Conservation (phyloP, 371 early-diverging fungal species). For the Zychaea mexicana region DNA sequence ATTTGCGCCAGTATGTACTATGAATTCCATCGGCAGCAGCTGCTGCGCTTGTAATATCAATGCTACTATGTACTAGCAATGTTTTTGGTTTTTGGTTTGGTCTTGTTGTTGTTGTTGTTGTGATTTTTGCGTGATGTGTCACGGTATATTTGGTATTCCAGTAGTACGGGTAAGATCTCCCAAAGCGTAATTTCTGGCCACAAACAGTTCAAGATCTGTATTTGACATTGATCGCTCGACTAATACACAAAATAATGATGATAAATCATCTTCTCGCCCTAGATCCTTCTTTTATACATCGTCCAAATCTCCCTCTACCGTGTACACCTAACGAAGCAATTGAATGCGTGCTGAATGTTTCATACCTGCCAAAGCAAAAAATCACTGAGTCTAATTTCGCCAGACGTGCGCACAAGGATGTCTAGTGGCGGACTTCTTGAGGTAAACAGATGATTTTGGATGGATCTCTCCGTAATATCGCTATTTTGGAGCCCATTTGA, state of each 20-base stretch:
- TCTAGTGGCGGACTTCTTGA: conserved; percentile 82
- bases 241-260: too few relatives aligned
- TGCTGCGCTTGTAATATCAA: too few relatives aligned
- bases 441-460: conserved; percentile 74
- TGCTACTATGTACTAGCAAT: too few relatives aligned
- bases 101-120: too few relatives aligned
- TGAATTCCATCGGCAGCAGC: too few relatives aligned
- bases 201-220: conserved; percentile 84
- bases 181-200: conserved; percentile 97
- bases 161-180: conserved; percentile 79
- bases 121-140: not conserved
- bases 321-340: not conserved
- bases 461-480: conserved; percentile 63
- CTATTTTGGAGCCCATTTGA: conserved; percentile 22
- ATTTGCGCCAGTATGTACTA: too few relatives aligned
- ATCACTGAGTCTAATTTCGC: conserved; percentile 96
- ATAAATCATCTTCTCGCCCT: too few relatives aligned
- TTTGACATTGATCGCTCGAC: conserved; percentile 66
- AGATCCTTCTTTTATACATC: too few relatives aligned
- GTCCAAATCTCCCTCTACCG: too few relatives aligned
- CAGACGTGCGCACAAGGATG: conserved; percentile 96
- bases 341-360: not conserved
- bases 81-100: too few relatives aligned
- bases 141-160: conserved; percentile 75
- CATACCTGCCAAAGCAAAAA: conserved; percentile 95